Evolutionary conservation across 2,329 filamentous ascomycete genomes (phyloP).

Genomic region (Cladosporium halotolerans): DNA sequence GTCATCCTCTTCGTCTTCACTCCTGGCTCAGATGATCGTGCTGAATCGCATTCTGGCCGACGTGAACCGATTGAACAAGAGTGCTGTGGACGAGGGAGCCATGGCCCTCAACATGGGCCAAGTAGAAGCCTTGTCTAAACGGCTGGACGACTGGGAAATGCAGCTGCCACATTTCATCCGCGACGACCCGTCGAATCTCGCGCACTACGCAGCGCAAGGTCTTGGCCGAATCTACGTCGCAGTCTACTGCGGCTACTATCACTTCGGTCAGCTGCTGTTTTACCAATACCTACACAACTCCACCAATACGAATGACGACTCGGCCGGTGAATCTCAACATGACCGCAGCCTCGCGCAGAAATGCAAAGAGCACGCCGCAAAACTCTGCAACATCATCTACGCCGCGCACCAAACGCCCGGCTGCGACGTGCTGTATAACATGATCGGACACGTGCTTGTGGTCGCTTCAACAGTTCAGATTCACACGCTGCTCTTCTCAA

Average conservation of each 20-base stretch:
- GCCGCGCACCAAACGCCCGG: slow-evolving; percentile 7
- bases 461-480: slow-evolving; percentile 8
- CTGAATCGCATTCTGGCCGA: slow-evolving; percentile 6
- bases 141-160: slow-evolving; percentile 5
- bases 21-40: slow-evolving; percentile 8
- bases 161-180: slow-evolving; percentile 5
- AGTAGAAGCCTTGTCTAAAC: slow-evolving; percentile 1
- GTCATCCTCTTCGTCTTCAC: not conserved
- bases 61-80: slow-evolving; percentile 6
- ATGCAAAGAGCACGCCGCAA: slow-evolving; percentile 4
- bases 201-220: slow-evolving; percentile 1
- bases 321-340: not conserved
- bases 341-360: slow-evolving; percentile 4
- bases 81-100: not conserved
- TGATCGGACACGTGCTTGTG: slow-evolving; percentile 11
- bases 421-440: slow-evolving; percentile 8
- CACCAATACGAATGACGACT: not conserved
- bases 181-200: slow-evolving; percentile 5
- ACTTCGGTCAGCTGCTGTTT: slow-evolving; percentile 4
- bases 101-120: not conserved
- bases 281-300: slow-evolving; percentile 11
- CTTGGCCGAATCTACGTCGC: slow-evolving; percentile 3
- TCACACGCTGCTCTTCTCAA: slow-evolving; percentile 8
- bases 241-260: slow-evolving; percentile 6
- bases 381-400: slow-evolving; percentile 8